Evolutionary conservation across 495 filamentous ascomycete genomes (phyloP), one percentile per base, ranked within the genome.

Genomic region (Schizothecium vesticola): DNA sequence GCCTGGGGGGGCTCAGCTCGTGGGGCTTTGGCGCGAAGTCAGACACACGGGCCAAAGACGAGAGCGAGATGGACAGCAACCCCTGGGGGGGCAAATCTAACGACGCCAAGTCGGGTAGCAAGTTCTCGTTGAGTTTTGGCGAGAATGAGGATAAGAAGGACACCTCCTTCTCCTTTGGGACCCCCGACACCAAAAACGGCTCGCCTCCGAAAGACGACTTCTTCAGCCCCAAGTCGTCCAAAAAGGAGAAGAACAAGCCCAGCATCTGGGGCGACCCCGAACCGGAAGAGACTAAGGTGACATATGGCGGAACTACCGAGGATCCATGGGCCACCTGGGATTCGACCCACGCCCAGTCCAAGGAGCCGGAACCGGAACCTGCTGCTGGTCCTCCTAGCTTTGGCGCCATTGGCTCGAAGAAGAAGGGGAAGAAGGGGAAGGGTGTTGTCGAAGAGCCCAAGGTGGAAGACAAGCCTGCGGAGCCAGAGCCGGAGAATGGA

Each of bases 51-150:
- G 13, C 65, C 22, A 70, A 75, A 26, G 69, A 69, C 13, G 69
- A 78, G 13, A 69, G 62, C 5, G 74, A 77, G 65, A 62, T 64
- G 4, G 77, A 78, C 12, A 68, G 62, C 57, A 80, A 78, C 62
- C 71, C 82, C 36, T 84, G 82, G 84, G 76, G 76, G 65, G 64
- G 75, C 65, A 74, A 80, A 64, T 68, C 73, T 4, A 62, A 71
- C 19, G 82, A 83, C 58, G 71, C 77, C n/a, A 84, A 82, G 68
- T 83, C 83, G 74, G 81, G 80, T 67, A 67, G 61, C 51, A 79
- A 78, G 61, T 23, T 59, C 10, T 57, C 56, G 19, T 78, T 76
- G 76, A 76, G 64, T 51, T 26, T 25, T 24, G 68, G 68, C 21
- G 75, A 75, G 59, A 73, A 74, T 66, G 72, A 75, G 25, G 73